Evolutionary conservation across 352 stramenopile species (phyloP).

Genomic region (Globisporangium ultimum): DNA sequence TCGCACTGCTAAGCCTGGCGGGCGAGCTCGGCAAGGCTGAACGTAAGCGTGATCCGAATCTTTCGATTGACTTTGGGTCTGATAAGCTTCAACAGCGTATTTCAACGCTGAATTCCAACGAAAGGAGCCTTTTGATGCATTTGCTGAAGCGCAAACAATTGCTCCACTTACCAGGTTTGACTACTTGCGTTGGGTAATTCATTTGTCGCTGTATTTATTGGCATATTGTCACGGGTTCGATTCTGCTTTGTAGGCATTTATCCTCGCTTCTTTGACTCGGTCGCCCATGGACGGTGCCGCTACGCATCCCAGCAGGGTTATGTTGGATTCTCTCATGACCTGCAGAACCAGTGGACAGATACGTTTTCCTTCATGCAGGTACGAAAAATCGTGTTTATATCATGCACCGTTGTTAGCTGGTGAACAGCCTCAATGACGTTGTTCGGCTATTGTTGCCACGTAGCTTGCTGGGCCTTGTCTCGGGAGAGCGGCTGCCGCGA

Average conservation of each 20-base stretch:
- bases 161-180: constrained; percentile 53
- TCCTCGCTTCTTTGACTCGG: constrained; percentile 60
- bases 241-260: constrained; percentile 44
- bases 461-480: constrained; percentile 57
- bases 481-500: constrained; percentile 23
- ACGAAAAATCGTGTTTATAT: neutral
- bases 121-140: constrained; percentile 67
- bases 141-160: constrained; percentile 72
- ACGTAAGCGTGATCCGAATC: constrained; percentile 18
- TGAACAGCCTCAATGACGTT: neutral
- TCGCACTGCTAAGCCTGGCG: constrained; percentile 41
- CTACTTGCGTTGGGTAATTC: too few species aligned
- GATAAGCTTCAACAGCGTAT: constrained; percentile 45
- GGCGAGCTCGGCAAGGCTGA: constrained; percentile 38
- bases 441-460: neutral
- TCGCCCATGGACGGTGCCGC: constrained; percentile 45
- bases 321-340: constrained; percentile 54
- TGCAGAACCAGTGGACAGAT: constrained; percentile 77
- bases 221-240: too few species aligned
- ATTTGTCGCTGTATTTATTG: too few species aligned
- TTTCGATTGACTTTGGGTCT: constrained; percentile 22
- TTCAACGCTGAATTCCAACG: constrained; percentile 18
- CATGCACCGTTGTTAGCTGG: too few species aligned
- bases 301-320: constrained; percentile 57
- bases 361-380: constrained; percentile 71